A percentile compares a stretch with the other conserved stretches of the same genome.
Conservation (phyloP, 768 basidiomycete genomes). For the Boletus fagicola region DNA sequence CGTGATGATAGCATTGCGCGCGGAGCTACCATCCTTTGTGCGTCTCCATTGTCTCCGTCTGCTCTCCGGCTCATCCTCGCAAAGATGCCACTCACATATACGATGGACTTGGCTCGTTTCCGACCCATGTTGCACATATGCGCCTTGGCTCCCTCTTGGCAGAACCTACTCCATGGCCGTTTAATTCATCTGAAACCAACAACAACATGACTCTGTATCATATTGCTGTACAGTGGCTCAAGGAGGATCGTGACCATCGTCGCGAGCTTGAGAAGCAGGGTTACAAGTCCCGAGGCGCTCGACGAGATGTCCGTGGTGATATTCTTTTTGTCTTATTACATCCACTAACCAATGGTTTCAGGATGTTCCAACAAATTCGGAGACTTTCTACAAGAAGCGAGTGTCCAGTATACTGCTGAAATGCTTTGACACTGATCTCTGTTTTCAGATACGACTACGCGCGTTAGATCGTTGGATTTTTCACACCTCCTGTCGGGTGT, state of each 20-base stretch:
- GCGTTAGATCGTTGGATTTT: slow-evolving; percentile 32
- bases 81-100: slow-evolving; percentile 96
- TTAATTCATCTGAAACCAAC: slow-evolving; percentile 32
- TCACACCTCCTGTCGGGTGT: neutral
- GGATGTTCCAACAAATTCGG: slow-evolving; percentile 70
- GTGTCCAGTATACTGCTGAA: slow-evolving; percentile 20
- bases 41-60: slow-evolving; percentile 25
- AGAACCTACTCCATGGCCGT: slow-evolving; percentile 69
- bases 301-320: slow-evolving; percentile 46
- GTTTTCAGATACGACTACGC: slow-evolving; percentile 49
- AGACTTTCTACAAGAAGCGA: slow-evolving; percentile 83
- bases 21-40: slow-evolving; percentile 85
- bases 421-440: slow-evolving; percentile 4
- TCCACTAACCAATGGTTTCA: slow-evolving; percentile 27
- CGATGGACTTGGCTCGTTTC: slow-evolving; percentile 88
- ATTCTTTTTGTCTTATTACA: neutral
- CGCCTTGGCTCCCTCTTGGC: slow-evolving; percentile 74
- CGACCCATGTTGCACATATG: slow-evolving; percentile 92
- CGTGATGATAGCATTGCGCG: slow-evolving; percentile 76
- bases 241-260: slow-evolving; percentile 72
- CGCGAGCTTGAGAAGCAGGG: slow-evolving; percentile 56
- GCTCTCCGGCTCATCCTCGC: slow-evolving; percentile 4
- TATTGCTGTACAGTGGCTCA: slow-evolving; percentile 84
- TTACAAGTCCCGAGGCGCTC: slow-evolving; percentile 60
- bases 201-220: slow-evolving; percentile 48